Conservation (phyloP, 768 basidiomycete species). For the Lenzites betulinus region DNA sequence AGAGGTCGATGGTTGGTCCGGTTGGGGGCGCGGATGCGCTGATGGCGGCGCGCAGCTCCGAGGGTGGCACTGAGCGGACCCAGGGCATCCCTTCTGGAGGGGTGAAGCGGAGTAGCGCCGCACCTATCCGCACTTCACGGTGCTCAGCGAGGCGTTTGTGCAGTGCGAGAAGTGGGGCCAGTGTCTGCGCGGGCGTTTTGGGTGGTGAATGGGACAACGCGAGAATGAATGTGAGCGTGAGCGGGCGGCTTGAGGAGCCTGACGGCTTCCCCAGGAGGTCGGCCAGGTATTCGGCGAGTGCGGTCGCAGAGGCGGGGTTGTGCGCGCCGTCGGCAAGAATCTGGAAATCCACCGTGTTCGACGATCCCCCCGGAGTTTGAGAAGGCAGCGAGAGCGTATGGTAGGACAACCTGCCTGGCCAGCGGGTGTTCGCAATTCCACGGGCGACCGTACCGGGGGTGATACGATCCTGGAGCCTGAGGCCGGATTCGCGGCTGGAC, state of each 20-base stretch:
- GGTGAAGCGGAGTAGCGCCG: slow-evolving; percentile 59
- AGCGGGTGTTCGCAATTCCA: slow-evolving; percentile 64
- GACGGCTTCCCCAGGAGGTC: slow-evolving; percentile 36
- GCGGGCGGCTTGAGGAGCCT: slow-evolving; percentile 24
- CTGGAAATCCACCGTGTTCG: slow-evolving; percentile 27
- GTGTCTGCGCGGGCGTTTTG: slow-evolving; percentile 73
- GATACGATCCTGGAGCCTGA: slow-evolving; percentile 42
- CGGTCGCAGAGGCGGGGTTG: slow-evolving; percentile 75
- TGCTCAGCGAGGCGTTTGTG: slow-evolving; percentile 12
- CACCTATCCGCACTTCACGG: slow-evolving; percentile 36
- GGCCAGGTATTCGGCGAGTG: slow-evolving; percentile 66
- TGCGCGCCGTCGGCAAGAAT: slow-evolving; percentile 93
- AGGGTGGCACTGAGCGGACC: slow-evolving; percentile 66
- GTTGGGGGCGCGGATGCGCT: slow-evolving; percentile 38
- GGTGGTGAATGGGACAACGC: slow-evolving; percentile 86
- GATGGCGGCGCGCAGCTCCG: slow-evolving; percentile 51
- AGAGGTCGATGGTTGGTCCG: slow-evolving; percentile 43
- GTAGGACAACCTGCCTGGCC: slow-evolving; percentile 88
- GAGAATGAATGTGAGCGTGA: slow-evolving; percentile 70
- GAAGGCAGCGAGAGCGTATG: slow-evolving; percentile 39
- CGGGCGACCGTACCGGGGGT: slow-evolving; percentile 48
- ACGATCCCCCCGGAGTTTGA: not conserved
- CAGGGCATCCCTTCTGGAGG: slow-evolving; percentile 94
- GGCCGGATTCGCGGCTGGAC: slow-evolving; percentile 50
- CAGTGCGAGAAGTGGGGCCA: slow-evolving; percentile 63